Percentiles rank a stretch among this genome's conserved stretches.
Conservation (phyloP, 164 flowering plant species). For the Vitis amurensis region DNA sequence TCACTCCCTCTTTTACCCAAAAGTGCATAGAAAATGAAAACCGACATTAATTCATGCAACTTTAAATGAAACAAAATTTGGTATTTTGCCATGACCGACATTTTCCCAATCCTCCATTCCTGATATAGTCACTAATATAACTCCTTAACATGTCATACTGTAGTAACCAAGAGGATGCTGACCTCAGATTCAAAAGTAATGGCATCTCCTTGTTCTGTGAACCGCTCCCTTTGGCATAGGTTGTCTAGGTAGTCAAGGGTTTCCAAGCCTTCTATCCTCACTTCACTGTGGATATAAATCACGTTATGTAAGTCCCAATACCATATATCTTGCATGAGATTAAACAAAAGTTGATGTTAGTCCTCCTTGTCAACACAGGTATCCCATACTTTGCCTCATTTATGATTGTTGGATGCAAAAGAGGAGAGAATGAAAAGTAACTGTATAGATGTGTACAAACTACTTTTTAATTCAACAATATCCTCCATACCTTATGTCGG, state of each 20-base stretch:
- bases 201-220: slow-evolving; percentile 97
- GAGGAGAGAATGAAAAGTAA: not conserved
- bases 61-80: too few relatives aligned
- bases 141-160: too few relatives aligned
- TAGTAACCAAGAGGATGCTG: not conserved
- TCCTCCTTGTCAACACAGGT: too few relatives aligned
- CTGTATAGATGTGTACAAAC: too few relatives aligned
- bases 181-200: slow-evolving; percentile 96
- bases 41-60: too few relatives aligned
- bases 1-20: too few relatives aligned
- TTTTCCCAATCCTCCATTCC: too few relatives aligned
- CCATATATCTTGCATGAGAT: not conserved
- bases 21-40: too few relatives aligned
- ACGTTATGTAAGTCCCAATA: slow-evolving; percentile 1
- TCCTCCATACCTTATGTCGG: slow-evolving; percentile 82
- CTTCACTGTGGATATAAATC: slow-evolving; percentile 60
- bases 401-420: not conserved
- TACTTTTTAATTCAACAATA: not conserved
- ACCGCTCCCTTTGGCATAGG: slow-evolving; percentile 74
- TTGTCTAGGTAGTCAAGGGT: slow-evolving; percentile 94
- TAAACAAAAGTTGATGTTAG: too few relatives aligned
- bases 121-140: too few relatives aligned
- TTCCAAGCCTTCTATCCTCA: slow-evolving; percentile 96
- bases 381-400: too few relatives aligned
- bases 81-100: too few relatives aligned